Evolutionary conservation across 176 grass and related monocot species (phyloP).

Genomic region (Miscanthus lutarioriparius): DNA sequence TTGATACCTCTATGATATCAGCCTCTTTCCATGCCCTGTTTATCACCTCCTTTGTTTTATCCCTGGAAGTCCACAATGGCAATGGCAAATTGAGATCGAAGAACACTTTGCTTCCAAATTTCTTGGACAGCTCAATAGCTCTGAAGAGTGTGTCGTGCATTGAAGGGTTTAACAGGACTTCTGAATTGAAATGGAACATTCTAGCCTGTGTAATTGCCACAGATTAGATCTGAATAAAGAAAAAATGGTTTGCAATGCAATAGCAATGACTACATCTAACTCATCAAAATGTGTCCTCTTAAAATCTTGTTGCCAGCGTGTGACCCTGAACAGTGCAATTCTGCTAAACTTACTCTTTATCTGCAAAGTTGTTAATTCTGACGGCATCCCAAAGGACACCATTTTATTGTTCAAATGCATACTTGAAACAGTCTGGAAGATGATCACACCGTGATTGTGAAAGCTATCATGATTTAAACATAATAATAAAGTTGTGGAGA

Average conservation of each 20-base stretch:
- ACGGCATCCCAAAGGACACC: neutral
- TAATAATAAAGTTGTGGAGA: neutral
- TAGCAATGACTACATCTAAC: slow-evolving; percentile 2
- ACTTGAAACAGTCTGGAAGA: neutral
- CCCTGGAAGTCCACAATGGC: slow-evolving; percentile 73
- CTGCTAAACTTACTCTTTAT: neutral
- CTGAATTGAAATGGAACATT: slow-evolving; percentile 94
- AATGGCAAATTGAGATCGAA: slow-evolving; percentile 92
- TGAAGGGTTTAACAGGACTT: slow-evolving; percentile 55
- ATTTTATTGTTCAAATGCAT: slow-evolving; percentile 4
- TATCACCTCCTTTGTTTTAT: slow-evolving; percentile 71
- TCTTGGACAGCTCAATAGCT: slow-evolving; percentile 75
- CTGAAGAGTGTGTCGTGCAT: slow-evolving; percentile 75
- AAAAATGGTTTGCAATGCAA: slow-evolving; percentile 2
- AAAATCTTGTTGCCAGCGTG: neutral
- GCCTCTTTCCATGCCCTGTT: slow-evolving; percentile 68
- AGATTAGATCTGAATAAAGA: slow-evolving; percentile 37
- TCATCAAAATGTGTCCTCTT: neutral
- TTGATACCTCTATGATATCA: slow-evolving; percentile 83
- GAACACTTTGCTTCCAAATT: slow-evolving; percentile 67
- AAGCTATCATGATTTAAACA: neutral
- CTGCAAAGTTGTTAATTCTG: slow-evolving; percentile 6
- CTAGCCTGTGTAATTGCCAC: slow-evolving; percentile 57
- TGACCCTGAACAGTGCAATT: neutral
- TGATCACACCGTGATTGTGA: neutral